Conservation (phyloP, 139 green algal species). For the Closterium sp. region DNA sequence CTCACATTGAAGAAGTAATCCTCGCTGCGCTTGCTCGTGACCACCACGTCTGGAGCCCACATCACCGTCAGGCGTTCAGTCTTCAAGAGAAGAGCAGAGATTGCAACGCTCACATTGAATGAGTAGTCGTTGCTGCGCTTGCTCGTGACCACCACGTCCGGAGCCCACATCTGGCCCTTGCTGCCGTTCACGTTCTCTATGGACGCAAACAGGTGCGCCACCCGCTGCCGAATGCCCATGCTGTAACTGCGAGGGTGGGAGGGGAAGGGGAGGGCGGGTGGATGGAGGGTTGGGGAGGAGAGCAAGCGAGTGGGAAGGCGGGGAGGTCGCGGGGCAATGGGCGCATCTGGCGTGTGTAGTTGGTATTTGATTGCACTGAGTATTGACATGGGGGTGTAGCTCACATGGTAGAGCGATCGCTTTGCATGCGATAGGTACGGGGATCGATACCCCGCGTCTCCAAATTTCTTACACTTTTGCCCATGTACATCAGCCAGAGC, state of each 20-base stretch:
- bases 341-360: no score
- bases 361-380: no score
- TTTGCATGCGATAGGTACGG: no score
- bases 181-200: background rate
- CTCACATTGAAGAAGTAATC: background rate
- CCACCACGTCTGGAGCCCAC: conserved; percentile 4
- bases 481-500: no score
- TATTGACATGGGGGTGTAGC: no score
- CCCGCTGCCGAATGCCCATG: conserved; percentile 28
- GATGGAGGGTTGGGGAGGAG: no score
- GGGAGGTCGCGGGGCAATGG: no score
- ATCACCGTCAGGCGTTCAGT: no score
- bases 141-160: conserved; percentile 16
- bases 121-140: background rate
- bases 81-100: no score
- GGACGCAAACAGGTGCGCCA: conserved; percentile 9
- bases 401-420: no score
- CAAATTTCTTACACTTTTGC: no score
- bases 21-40: background rate
- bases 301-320: background rate
- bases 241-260: background rate
- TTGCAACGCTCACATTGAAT: background rate
- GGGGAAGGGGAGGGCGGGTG: background rate
- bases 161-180: background rate
- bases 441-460: no score